These are phyloP conservation scores for Eimeria nieschulzi DNA, from an alignment of 169 alveolate genomes.

Conservation along the genomic window DNA sequence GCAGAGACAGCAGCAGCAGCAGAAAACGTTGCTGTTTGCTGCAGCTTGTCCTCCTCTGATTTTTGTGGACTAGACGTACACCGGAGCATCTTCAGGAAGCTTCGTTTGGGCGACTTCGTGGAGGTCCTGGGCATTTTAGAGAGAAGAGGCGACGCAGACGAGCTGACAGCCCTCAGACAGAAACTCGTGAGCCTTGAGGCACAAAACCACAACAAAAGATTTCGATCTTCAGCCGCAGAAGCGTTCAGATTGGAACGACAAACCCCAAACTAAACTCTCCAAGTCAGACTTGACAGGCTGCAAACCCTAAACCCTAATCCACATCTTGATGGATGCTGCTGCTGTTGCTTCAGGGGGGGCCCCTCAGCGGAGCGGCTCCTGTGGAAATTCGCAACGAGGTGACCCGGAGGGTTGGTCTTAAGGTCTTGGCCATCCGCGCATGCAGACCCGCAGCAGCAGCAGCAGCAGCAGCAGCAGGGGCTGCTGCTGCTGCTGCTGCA, in stretches of 20 bases:
- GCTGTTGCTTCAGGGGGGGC: constrained; percentile 36
- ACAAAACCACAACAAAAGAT: too few species aligned
- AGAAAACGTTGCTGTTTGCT: neutral
- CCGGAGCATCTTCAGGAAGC: constrained; percentile 45
- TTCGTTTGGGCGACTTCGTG: constrained; percentile 3
- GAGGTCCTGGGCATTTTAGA: constrained; percentile 49
- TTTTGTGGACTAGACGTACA: constrained; percentile 51
- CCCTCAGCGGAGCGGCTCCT: neutral
- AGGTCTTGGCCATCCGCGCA: constrained; percentile 55
- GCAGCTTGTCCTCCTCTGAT: constrained; percentile 46
- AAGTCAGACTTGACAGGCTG: neutral
- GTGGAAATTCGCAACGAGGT: constrained; percentile 19
- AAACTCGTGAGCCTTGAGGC: neutral
- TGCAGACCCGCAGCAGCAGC: constrained; percentile 20
- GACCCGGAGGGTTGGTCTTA: constrained; percentile 17
- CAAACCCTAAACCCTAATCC: neutral
- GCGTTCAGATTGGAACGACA: neutral
- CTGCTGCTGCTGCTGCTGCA: neutral
- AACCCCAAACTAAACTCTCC: too few species aligned
- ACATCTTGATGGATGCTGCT: constrained; percentile 1
- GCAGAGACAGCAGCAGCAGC: constrained; percentile 3
- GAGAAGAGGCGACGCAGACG: neutral
- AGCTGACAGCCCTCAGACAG: neutral
- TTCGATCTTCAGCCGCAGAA: neutral
- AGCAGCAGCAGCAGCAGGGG: constrained; percentile 40